These are phyloP conservation scores for Fagopyrum tataricum DNA, from an alignment of 148 eudicot species.

Conservation along the genomic window DNA sequence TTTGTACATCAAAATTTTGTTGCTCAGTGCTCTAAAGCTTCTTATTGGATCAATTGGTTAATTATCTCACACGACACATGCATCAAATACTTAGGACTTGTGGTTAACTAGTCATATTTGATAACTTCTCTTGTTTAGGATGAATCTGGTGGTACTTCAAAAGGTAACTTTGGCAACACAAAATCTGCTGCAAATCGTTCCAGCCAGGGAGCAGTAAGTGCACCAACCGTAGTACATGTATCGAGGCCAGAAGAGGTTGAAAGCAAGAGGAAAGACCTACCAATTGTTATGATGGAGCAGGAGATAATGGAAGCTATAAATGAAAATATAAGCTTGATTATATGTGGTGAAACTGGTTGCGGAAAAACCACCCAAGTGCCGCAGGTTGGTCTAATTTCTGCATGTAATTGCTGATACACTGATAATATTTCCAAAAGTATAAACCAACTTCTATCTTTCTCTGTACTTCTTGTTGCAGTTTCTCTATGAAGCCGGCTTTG, in stretches of 20 bases:
- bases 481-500: constrained; percentile 94
- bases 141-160: constrained; percentile 17
- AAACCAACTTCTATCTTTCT: no score
- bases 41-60: no score
- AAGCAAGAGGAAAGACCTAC: constrained; percentile 59
- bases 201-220: constrained; percentile 16
- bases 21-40: no score
- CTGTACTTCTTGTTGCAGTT: constrained; percentile 41
- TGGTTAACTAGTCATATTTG: no score
- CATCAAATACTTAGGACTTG: no score
- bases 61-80: no score
- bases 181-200: constrained; percentile 19
- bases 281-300: constrained; percentile 93
- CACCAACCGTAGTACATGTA: constrained; percentile 64
- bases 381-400: constrained; percentile 34
- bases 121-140: constrained; percentile 15
- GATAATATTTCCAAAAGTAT: no score
- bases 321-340: constrained; percentile 17
- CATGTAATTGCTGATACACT: no score
- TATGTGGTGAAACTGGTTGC: constrained; percentile 91
- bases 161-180: constrained; percentile 1
- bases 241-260: constrained; percentile 73
- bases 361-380: constrained; percentile 98
- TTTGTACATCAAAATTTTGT: no score
- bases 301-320: constrained; percentile 97